Evolutionary conservation across 1,284 basidiomycete genomes (phyloP).

Genomic region (Marasmius fiardii): DNA sequence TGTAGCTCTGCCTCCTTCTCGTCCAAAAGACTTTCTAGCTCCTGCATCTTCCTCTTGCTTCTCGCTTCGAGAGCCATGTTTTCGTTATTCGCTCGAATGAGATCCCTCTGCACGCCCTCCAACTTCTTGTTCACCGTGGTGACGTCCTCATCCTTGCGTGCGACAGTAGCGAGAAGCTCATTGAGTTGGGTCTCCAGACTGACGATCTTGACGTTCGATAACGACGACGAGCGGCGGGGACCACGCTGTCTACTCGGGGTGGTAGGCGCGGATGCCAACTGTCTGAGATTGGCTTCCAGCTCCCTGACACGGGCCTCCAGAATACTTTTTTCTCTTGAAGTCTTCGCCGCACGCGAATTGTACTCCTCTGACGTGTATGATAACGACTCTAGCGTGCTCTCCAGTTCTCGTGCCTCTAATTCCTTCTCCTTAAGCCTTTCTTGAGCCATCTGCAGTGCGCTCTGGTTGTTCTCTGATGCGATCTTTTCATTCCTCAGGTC

Average conservation of each 20-base stretch:
- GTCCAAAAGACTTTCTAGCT: conserved; percentile 41
- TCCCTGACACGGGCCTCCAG: conserved; percentile 55
- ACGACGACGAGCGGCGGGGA: conserved; percentile 46
- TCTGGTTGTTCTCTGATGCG: conserved; percentile 49
- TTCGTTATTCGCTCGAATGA: conserved; percentile 57
- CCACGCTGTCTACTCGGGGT: conserved; percentile 26
- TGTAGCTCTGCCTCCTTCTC: conserved; percentile 57
- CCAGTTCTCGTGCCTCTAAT: conserved; percentile 47
- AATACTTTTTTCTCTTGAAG: conserved; percentile 52
- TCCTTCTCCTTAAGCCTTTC: conserved; percentile 51
- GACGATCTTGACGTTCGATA: conserved; percentile 43
- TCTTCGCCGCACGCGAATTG: conserved; percentile 36
- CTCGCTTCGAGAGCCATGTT: conserved; percentile 50
- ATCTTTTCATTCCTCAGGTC: conserved; percentile 56
- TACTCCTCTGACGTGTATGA: conserved; percentile 51
- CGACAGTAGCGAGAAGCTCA: conserved; percentile 39
- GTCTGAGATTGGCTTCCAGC: conserved; percentile 44
- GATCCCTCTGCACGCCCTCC: conserved; percentile 41
- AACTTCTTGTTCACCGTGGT: conserved; percentile 41
- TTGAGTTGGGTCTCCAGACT: conserved; percentile 53
- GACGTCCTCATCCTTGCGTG: conserved; percentile 42
- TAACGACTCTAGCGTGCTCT: conserved; percentile 53
- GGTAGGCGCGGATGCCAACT: conserved; percentile 25
- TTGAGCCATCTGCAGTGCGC: conserved; percentile 43
- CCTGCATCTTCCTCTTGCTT: conserved; percentile 36